Evolutionary conservation across 2,329 filamentous ascomycete genomes (phyloP), one percentile per base, ranked within the genome.

Genomic region (Cladophialophora psammophila): DNA sequence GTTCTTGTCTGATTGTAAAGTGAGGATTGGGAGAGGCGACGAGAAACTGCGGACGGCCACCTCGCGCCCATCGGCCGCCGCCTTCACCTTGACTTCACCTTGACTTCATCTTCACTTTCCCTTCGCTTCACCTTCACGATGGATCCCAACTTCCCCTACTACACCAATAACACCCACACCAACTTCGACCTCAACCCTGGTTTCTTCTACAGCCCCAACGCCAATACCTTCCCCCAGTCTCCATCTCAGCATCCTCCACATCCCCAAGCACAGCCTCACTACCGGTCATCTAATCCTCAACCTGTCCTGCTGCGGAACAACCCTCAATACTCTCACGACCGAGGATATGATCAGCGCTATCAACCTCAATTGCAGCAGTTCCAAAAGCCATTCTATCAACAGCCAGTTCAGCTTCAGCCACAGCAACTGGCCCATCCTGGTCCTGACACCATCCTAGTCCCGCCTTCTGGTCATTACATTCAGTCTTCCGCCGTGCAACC

Each of bases 301-400:
- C 15, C 60, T 42, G 12, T 59, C 15, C 62, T 54, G 5, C 62
- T 54, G 5, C 65, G 63, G 18, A 67, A 67, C 36, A 80, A 77
- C 69, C 75, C 77, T 76, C 78, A 77, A 71, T 77, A 79, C 63
- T 76, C 79, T 70, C 75, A 77, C 69, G 77, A 78, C 68, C 78
- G 78, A 73, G 80, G 1, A 26, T 50, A 50, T 12, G 10, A 73
- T 48, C 75, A 77, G 59, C 72, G 70, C 56, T 66, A 69, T 38
- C 73, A 69, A 32, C 74, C 69, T 56, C 71, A 71, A 60, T 72
- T 74, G 54, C 78, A 78, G 63, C 73, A 76, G 59, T 71, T 75
- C n/a, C 74, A 76, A 61, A 70, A 68, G 50, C 74, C 75, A 52
- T 69, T 53, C 56, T 57, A 59, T 52, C 67, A 60, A 26, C 13